Conservation (phyloP, 495 filamentous ascomycete genomes). For the Penicillium daleae region DNA sequence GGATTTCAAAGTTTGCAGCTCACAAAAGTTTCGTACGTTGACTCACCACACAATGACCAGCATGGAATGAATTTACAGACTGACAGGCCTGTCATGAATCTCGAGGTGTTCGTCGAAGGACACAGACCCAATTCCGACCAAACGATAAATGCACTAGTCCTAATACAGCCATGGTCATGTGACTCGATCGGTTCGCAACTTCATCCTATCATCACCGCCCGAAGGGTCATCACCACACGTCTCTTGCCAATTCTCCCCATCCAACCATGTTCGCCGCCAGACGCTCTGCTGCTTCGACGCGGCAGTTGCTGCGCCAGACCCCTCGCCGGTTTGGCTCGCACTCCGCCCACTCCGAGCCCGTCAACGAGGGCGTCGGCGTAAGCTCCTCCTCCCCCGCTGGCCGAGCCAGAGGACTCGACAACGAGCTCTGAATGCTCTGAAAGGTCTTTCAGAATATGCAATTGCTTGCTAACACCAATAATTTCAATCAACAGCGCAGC, state of each 20-base stretch:
- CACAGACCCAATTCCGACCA: background rate
- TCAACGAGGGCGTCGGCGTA: slow-evolving; percentile 68
- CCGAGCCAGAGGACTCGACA: slow-evolving; percentile 11
- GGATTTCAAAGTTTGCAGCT: background rate
- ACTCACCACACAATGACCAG: too few species aligned
- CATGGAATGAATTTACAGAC: background rate
- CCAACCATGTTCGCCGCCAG: slow-evolving; percentile 50
- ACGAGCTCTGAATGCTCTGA: slow-evolving; percentile 14
- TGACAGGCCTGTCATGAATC: background rate
- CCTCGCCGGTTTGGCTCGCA: slow-evolving; percentile 51
- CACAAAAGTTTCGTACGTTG: too few species aligned
- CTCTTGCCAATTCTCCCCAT: slow-evolving; percentile 38
- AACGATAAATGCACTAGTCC: slow-evolving; percentile 23
- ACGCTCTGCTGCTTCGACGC: slow-evolving; percentile 46
- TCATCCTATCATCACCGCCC: slow-evolving; percentile 32
- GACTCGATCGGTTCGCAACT: slow-evolving; percentile 29
- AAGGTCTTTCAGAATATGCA: slow-evolving; percentile 13
- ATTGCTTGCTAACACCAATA: slow-evolving; percentile 21
- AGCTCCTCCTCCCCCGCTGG: slow-evolving; percentile 40
- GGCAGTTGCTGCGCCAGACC: slow-evolving; percentile 50
- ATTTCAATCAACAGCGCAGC: slow-evolving; percentile 50
- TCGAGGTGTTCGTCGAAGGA: background rate
- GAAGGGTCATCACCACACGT: slow-evolving; percentile 39
- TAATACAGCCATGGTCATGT: slow-evolving; percentile 26
- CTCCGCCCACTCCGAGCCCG: slow-evolving; percentile 53